Evolutionary conservation across 2,329 filamentous ascomycete genomes (phyloP).

Genomic region (Parascedosporium putredinis): DNA sequence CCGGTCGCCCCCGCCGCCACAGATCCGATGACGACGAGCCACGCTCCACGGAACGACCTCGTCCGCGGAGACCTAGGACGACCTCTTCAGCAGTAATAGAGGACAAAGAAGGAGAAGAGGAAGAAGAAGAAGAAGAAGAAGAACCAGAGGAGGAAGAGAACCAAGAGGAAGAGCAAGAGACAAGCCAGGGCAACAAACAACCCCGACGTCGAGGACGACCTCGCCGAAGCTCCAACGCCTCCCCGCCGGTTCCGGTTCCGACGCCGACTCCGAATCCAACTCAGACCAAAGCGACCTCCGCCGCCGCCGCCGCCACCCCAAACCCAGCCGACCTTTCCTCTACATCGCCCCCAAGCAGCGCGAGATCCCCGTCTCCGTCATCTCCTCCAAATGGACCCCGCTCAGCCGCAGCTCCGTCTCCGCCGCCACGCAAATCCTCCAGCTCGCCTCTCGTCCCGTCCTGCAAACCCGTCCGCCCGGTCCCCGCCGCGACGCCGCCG

Average conservation of each 20-base stretch:
- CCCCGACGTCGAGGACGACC: background rate
- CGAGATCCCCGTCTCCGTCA: slow-evolving; percentile 49
- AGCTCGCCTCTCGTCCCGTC: slow-evolving; percentile 50
- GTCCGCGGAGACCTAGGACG: background rate
- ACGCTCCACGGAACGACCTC: background rate
- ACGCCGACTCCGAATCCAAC: background rate
- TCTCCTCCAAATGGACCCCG: slow-evolving; percentile 58
- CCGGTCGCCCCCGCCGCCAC: background rate
- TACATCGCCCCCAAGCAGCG: slow-evolving; percentile 41
- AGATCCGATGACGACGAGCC: background rate
- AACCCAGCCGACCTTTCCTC: slow-evolving; percentile 28
- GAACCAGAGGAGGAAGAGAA: slow-evolving; percentile 10
- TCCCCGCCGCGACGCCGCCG: slow-evolving; percentile 40
- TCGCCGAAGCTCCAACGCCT: background rate
- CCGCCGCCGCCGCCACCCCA: slow-evolving; percentile 18
- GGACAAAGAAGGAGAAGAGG: too few relatives aligned
- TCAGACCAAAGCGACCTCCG: slow-evolving; percentile 12
- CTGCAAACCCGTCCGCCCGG: slow-evolving; percentile 43
- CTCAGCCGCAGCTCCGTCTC: slow-evolving; percentile 44
- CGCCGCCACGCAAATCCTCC: slow-evolving; percentile 44
- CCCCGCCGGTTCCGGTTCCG: background rate
- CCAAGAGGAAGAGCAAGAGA: too few relatives aligned
- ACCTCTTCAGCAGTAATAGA: too few relatives aligned
- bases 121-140: slow-evolving; percentile 11
- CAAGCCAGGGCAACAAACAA: slow-evolving; percentile 10